Conservation (phyloP, 768 basidiomycete genomes). For the Termitomyces sp. region DNA sequence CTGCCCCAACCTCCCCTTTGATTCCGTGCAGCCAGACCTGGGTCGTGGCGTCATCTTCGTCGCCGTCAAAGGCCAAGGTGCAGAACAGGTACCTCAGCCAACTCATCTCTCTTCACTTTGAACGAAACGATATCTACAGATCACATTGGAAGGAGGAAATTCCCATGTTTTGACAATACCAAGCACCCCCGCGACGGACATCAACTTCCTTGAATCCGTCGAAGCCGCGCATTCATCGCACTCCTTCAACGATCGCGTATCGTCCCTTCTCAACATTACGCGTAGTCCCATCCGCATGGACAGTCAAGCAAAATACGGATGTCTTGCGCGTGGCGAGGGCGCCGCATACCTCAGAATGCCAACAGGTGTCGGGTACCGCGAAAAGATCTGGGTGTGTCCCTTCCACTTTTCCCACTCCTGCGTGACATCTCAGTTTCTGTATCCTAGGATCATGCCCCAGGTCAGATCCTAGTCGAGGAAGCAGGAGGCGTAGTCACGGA, state of each 20-base stretch:
- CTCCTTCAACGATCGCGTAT: conserved; percentile 72
- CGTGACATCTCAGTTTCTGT: not conserved
- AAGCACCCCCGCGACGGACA: conserved; percentile 33
- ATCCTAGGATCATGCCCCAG: conserved; percentile 83
- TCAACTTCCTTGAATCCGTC: conserved; percentile 85
- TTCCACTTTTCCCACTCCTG: not conserved
- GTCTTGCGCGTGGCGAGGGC: conserved; percentile 82
- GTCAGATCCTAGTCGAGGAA: conserved; percentile 78
- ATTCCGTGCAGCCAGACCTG: conserved; percentile 44
- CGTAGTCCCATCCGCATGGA: conserved; percentile 80
- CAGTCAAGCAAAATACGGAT: conserved; percentile 92
- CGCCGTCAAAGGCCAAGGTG: conserved; percentile 83
- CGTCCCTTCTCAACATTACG: conserved; percentile 59
- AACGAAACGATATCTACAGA: conserved; percentile 24
- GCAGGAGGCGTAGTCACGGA: conserved; percentile 89
- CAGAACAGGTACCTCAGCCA: conserved; percentile 48
- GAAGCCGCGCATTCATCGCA: conserved; percentile 92
- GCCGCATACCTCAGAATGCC: conserved; percentile 80
- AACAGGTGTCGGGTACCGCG: conserved; percentile 69
- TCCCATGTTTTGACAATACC: conserved; percentile 51
- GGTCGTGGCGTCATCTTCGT: conserved; percentile 79
- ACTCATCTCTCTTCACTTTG: not conserved
- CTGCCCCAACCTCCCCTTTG: conserved; percentile 83
- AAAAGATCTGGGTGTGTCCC: conserved; percentile 89
- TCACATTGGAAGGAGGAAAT: conserved; percentile 44